Evolutionary conservation across 2,329 filamentous ascomycete species (phyloP).

Genomic region (Fusarium nisikadoi): DNA sequence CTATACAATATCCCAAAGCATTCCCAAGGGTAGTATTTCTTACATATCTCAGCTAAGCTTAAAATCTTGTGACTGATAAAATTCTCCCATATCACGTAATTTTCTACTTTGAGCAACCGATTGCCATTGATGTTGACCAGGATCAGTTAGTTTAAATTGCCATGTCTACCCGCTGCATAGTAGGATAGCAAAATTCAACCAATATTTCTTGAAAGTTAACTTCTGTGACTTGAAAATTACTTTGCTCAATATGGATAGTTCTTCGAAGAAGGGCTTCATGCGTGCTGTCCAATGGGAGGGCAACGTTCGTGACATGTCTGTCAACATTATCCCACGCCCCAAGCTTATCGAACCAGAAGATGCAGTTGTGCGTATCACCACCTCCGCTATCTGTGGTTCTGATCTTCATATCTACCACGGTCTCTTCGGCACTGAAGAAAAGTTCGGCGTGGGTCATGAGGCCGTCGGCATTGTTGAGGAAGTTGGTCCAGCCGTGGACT

Average conservation of each 20-base stretch:
- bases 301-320: slow-evolving; percentile 9
- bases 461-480: slow-evolving; percentile 5
- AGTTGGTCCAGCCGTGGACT: slow-evolving; percentile 14
- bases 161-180: fast-evolving
- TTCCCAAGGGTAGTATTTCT: background rate
- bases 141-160: background rate
- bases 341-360: slow-evolving; percentile 12
- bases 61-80: background rate
- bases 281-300: slow-evolving; percentile 22
- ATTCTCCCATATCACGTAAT: background rate
- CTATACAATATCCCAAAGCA: fast-evolving
- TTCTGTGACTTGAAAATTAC: fast-evolving
- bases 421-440: background rate
- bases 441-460: background rate
- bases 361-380: slow-evolving; percentile 12
- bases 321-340: slow-evolving; percentile 12
- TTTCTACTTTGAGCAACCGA: fast-evolving
- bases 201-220: fast-evolving
- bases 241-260: background rate
- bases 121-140: fast-evolving
- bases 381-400: slow-evolving; percentile 1
- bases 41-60: slow-evolving; percentile 13
- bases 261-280: slow-evolving; percentile 4
- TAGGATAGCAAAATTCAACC: fast-evolving
- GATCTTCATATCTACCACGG: slow-evolving; percentile 20